Percentiles rank a stretch among this genome's conserved stretches.
These are phyloP conservation scores for Murraya paniculata DNA, from an alignment of 345 rosid genomes.

Conservation along the genomic window DNA sequence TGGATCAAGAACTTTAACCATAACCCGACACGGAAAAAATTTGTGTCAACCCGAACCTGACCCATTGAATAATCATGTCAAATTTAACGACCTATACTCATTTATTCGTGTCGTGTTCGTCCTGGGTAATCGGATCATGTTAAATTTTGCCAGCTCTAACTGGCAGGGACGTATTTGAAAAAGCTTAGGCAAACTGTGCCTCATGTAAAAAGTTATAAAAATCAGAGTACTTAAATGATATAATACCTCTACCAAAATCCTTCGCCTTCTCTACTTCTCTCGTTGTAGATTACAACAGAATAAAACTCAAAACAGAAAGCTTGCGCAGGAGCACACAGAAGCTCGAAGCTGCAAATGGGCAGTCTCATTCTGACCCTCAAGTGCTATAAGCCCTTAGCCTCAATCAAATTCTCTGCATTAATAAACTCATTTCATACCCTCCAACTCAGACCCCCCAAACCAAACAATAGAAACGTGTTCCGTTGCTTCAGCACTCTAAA, in stretches of 20 bases:
- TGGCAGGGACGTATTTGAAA: neutral
- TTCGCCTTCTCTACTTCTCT: neutral
- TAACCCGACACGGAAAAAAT: too few species aligned
- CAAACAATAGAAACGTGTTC: constrained; percentile 23
- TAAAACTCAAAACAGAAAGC: neutral
- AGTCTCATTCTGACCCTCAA: constrained; percentile 45
- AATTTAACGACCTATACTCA: too few species aligned
- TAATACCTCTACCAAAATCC: neutral
- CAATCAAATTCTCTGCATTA: constrained; percentile 38
- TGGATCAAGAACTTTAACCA: too few species aligned
- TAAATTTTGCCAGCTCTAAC: too few species aligned
- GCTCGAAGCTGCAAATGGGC: constrained; percentile 37
- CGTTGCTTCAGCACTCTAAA: constrained; percentile 38
- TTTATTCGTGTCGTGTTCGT: too few species aligned
- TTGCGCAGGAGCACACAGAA: neutral
- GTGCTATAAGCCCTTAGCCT: constrained; percentile 41
- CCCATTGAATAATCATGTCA: too few species aligned
- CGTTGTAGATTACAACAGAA: neutral
- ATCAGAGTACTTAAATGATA: neutral
- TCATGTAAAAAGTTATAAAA: too few species aligned
- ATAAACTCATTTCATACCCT: constrained; percentile 17
- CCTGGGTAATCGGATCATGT: too few species aligned
- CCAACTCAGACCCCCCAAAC: constrained; percentile 29
- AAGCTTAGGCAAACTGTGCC: neutral
- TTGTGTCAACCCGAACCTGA: too few species aligned